These are phyloP conservation scores for Eremomyces bilateralis DNA, from an alignment of 495 filamentous ascomycete species.

Conservation along the genomic window DNA sequence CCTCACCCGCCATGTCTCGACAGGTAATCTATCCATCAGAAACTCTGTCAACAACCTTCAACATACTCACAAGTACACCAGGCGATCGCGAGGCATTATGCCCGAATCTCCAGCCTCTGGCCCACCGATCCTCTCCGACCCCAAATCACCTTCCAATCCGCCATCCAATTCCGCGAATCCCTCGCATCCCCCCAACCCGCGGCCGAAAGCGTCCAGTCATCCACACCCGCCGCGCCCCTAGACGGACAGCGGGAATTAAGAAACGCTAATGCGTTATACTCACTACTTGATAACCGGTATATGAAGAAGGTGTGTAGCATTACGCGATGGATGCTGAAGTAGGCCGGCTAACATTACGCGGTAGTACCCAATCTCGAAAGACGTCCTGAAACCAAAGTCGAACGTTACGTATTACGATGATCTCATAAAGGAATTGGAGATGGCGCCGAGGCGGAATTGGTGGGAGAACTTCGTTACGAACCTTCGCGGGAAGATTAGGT, in stretches of 20 bases:
- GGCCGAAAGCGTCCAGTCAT: conserved; percentile 5
- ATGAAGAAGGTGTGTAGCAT: conserved; percentile 27
- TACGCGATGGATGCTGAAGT: not conserved
- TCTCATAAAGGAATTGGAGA: conserved; percentile 32
- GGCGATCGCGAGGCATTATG: conserved; percentile 33
- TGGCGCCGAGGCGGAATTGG: conserved; percentile 17
- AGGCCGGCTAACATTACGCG: not conserved
- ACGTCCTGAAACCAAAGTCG: conserved; percentile 43
- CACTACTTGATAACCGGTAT: conserved; percentile 55
- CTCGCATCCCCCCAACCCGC: not conserved
- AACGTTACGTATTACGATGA: conserved; percentile 60
- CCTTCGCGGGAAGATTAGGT: conserved; percentile 15
- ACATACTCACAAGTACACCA: no score
- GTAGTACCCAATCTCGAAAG: conserved; percentile 42
- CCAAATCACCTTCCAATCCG: conserved; percentile 45
- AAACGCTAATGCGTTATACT: conserved; percentile 52
- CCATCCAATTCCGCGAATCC: conserved; percentile 3
- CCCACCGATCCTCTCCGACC: conserved; percentile 60
- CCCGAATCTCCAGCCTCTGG: conserved; percentile 53
- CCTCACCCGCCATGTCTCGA: no score
- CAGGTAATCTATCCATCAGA: no score
- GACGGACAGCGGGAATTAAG: conserved; percentile 22
- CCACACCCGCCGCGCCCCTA: conserved; percentile 9
- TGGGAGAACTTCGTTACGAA: conserved; percentile 10
- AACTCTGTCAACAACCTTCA: no score